These are phyloP conservation scores for Pseudopediastrum boryanum DNA, from an alignment of 139 green algal species.

Conservation along the genomic window DNA sequence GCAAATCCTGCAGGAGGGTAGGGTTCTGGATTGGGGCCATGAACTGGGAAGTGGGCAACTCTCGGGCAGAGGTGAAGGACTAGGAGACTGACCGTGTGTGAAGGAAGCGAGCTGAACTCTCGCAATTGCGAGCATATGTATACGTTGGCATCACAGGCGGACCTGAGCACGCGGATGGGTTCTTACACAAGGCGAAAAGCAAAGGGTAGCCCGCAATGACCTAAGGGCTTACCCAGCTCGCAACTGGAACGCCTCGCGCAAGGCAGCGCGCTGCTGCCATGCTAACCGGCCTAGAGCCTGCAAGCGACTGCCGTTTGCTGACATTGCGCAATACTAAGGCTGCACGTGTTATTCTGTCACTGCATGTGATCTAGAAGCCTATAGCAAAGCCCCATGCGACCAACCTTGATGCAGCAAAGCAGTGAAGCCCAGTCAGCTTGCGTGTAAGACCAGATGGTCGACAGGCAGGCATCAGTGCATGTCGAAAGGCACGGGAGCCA, in stretches of 20 bases:
- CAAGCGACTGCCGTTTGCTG: no score
- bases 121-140: background rate
- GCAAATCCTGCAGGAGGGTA: constrained; percentile 43
- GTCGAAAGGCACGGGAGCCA: no score
- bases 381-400: no score
- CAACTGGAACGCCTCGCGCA: background rate
- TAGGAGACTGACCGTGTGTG: constrained; percentile 21
- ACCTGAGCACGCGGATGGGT: background rate
- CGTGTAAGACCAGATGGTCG: no score
- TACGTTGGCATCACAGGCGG: background rate
- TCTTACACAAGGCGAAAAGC: background rate
- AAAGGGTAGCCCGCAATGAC: background rate
- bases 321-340: no score
- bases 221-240: background rate
- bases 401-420: no score
- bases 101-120: constrained; percentile 5
- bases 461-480: no score
- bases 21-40: background rate
- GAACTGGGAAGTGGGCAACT: background rate
- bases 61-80: background rate
- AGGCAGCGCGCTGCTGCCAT: background rate
- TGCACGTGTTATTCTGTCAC: no score
- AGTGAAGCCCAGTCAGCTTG: no score
- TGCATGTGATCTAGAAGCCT: no score
- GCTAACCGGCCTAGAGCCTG: background rate